Base-by-base conservation (phyloP, 352 stramenopile species). In the Globisporangium carolinianum region DNA sequence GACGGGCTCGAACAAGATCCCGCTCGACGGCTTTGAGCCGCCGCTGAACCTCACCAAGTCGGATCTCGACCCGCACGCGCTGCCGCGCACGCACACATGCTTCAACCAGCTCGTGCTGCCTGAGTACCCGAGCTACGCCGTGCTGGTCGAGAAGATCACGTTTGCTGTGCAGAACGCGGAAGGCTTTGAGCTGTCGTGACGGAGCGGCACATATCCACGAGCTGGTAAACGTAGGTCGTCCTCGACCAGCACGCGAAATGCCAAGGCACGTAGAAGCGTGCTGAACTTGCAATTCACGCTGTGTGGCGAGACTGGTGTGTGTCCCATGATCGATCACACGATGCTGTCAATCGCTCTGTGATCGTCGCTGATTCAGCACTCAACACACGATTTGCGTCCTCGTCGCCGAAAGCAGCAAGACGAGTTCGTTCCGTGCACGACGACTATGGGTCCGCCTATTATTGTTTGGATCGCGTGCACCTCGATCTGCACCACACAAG, bases 91-190 rank as follows among this genome's bases (percentile, higher is more conserved):
- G 0, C 86, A 96, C 63, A 96, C 86, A 6, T 96, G 86, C 55
- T 96, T 96, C 66, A 96, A 96, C 59, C 86, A 96, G 60, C 75
- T 96, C 10, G 85, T 96, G 37, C 69, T 96, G 15, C 85, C 86
- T 6, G 78, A 89, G 58, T 95, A 93, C 63, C 62, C 58, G 35
- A 83, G 60, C 60, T 91, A 85, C 56, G 66, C 83, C 57, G 63
- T 62, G 4, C 64, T 95, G 9, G 68, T 85, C 3, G 77, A 84
- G 39, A 92, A 96, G 65, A 51, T 96, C 42, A 73, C 65, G 17
- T 91, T 92, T 57, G 83, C 79, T 1, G 87, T 96, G 54, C 68
- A 75, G 38, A 91, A 95, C 54, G 73, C 79, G 0, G 73, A 94
- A 49, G 76, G 80, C 0, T 95, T 96, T 54, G 79, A 91, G 56